A percentile compares a stretch with the other conserved stretches of the same genome.
Evolutionary conservation across 805 yeast species (phyloP).

Genomic region (Priceomyces castillae): DNA sequence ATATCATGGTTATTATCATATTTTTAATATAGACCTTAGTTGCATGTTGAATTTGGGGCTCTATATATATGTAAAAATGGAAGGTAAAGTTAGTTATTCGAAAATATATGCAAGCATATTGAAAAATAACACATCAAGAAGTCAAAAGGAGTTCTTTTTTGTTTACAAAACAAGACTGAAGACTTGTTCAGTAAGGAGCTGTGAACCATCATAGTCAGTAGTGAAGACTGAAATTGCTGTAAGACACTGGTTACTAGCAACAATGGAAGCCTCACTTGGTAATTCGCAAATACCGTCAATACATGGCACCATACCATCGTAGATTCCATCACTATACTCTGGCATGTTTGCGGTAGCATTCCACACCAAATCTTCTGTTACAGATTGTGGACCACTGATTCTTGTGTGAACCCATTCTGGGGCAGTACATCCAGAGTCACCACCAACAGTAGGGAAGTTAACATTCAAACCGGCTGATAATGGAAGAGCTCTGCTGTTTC

Average conservation of each 20-base stretch:
- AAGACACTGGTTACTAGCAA: constrained; percentile 35
- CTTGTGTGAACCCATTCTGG: constrained; percentile 47
- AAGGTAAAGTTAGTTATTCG: too few species aligned
- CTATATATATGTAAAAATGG: too few species aligned
- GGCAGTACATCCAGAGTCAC: constrained; percentile 32
- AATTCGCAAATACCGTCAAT: constrained; percentile 42
- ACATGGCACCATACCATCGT: constrained; percentile 20
- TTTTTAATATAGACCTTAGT: too few species aligned
- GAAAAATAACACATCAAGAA: background rate
- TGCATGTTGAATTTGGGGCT: too few species aligned
- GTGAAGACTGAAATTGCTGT: constrained; percentile 45
- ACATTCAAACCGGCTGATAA: constrained; percentile 45
- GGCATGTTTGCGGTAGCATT: constrained; percentile 30
- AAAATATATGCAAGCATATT: too few species aligned
- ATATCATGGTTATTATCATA: too few species aligned
- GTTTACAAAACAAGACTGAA: background rate
- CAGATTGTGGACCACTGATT: constrained; percentile 16
- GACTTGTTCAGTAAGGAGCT: background rate
- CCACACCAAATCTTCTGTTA: constrained; percentile 24
- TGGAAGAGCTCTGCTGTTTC: constrained; percentile 38
- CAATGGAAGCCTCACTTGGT: constrained; percentile 40
- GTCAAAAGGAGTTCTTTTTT: background rate
- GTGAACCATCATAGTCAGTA: constrained; percentile 44
- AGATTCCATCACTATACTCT: background rate
- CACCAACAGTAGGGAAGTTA: constrained; percentile 47